Evolutionary conservation across 1,284 basidiomycete genomes (phyloP).

Genomic region (Cryptococcus sp.): DNA sequence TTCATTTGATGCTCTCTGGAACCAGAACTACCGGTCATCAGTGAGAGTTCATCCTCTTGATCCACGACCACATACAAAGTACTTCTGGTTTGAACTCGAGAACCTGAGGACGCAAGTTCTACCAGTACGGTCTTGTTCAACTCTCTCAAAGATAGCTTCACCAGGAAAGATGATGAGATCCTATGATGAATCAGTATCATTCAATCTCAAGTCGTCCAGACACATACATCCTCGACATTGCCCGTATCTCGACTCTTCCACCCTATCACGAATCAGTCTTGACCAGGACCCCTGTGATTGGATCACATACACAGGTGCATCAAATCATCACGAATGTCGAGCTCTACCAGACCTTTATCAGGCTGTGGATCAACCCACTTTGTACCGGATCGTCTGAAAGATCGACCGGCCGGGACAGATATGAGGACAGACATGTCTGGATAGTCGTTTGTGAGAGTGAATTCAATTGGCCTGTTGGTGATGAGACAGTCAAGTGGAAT

Average conservation of each 20-base stretch:
- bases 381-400: conserved; percentile 26
- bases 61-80: conserved; percentile 36
- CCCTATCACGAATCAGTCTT: conserved; percentile 13
- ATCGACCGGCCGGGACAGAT: conserved; percentile 41
- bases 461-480: too few relatives aligned
- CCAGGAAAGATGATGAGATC: conserved; percentile 47
- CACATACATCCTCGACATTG: conserved; percentile 36
- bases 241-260: conserved; percentile 36
- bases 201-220: not conserved
- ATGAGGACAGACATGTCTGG: conserved; percentile 27
- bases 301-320: conserved; percentile 36
- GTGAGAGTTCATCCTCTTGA: not conserved
- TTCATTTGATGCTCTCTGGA: conserved; percentile 32
- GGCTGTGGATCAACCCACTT: conserved; percentile 46
- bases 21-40: conserved; percentile 39
- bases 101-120: conserved; percentile 45
- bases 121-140: conserved; percentile 38
- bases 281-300: not conserved
- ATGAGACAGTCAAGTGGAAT: too few relatives aligned
- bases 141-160: conserved; percentile 43
- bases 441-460: too few relatives aligned
- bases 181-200: conserved; percentile 12
- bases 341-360: conserved; percentile 41
- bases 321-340: conserved; percentile 39
- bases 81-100: conserved; percentile 39